Evolutionary conservation across 1,284 basidiomycete species (phyloP).

Genomic region (Fomes fomentarius): DNA sequence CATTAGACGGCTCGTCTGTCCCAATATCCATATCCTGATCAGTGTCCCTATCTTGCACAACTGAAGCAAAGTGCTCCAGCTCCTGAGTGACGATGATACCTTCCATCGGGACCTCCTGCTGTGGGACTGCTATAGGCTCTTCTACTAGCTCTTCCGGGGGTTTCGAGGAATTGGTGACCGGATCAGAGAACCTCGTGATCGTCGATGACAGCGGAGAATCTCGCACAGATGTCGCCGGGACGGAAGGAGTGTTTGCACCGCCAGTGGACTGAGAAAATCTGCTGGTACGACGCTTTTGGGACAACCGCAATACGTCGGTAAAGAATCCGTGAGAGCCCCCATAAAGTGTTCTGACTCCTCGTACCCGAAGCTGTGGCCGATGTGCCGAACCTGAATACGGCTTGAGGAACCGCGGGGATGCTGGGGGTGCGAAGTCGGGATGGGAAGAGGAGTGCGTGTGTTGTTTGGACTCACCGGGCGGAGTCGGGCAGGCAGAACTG

Average conservation of each 20-base stretch:
- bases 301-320: background rate
- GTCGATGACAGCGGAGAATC: background rate
- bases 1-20: background rate
- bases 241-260: background rate
- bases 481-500: too few relatives aligned
- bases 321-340: background rate
- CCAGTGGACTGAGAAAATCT: background rate
- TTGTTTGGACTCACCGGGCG: background rate
- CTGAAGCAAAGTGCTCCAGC: background rate
- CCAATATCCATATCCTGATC: background rate
- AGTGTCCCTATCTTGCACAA: background rate
- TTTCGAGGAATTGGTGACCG: too few relatives aligned
- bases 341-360: background rate
- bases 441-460: too few relatives aligned
- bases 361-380: background rate
- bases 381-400: background rate
- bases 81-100: background rate
- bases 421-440: too few relatives aligned
- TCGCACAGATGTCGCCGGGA: background rate
- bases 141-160: background rate
- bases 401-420: background rate
- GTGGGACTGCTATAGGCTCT: background rate
- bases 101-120: background rate
- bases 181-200: too few relatives aligned
- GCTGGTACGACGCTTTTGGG: background rate